Evolutionary conservation across 2,329 filamentous ascomycete species (phyloP), one percentile per base, ranked within the genome.

Genomic region (Xylaria sp.): DNA sequence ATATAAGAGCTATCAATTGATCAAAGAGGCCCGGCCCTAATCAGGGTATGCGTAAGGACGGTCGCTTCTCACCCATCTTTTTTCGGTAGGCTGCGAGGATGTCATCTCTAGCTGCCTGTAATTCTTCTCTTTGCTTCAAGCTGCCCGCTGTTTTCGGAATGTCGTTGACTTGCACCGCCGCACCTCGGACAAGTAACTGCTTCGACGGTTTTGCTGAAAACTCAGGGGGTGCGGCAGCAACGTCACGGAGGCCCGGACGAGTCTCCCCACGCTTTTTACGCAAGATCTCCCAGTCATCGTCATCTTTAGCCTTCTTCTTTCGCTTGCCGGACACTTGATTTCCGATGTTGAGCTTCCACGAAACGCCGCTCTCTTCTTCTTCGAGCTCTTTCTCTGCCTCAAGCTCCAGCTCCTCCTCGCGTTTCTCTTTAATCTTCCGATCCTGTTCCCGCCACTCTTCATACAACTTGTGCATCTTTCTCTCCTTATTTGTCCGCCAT

Each of bases 401-500:
- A 50, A 88, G 82, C 75, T 91, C 89, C 59, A 88, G 81, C 68
- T 90, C 88, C 60, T 92, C 91, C 55, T 91, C 89, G 63, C 87
- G 87, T 74, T 88, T 84, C 60, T 91, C 90, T 72, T 89, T 83
- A 51, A 89, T 83, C 77, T 88, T 89, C 61, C 83, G 83, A 25
- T 92, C 91, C 75, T 91, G 87, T 73, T 90, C 90, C 63, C 87
- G 84, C 87, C 92, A 94, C 74, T 95, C 92, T 54, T 91, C 90
- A 78, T 94, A 93, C 72, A 93, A 86, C 76, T 92, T 92, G 75
- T 90, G 90, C 84, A 98, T 91, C 73, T 91, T 91, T 78, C 90
- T 92, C 82, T 98, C 94, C 76, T 94, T 96, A 79, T 91, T 91
- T 6, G 94, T 98, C 61, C 89, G 86, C 71, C 88, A 87, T 20